Percentiles rank a stretch among this genome's conserved stretches.
phyloP scores from a whole-genome alignment of 148 eudicot genomes.

The Limonium bicolor region DNA sequence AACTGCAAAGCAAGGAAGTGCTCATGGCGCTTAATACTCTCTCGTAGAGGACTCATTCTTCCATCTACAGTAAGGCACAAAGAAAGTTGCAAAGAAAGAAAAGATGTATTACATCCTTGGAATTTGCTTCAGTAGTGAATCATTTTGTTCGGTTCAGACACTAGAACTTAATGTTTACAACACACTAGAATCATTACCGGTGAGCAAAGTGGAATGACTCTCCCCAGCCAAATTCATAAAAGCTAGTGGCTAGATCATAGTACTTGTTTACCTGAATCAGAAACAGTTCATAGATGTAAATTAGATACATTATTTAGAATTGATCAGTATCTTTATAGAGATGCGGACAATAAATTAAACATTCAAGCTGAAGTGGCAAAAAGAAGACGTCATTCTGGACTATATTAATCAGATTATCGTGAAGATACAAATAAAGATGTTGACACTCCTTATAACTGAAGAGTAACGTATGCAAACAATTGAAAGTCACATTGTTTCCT shows the following conservation, averaged over 20 bases:
- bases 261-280: constrained; percentile 77
- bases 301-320: not conserved
- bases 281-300: constrained; percentile 1
- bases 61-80: constrained; percentile 34
- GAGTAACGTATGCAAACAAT: too few relatives aligned
- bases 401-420: too few relatives aligned
- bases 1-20: constrained; percentile 91
- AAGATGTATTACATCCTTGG: not conserved
- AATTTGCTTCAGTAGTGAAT: not conserved
- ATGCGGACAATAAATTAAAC: not conserved
- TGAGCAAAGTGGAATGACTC: constrained; percentile 93
- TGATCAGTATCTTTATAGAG: not conserved
- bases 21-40: constrained; percentile 91
- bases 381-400: not conserved
- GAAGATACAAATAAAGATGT: too few relatives aligned
- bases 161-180: not conserved
- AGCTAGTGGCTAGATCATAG: constrained; percentile 89
- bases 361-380: not conserved
- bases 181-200: constrained; percentile 22
- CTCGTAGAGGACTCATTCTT: constrained; percentile 84
- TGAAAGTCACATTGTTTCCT: too few relatives aligned
- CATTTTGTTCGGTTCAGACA: not conserved
- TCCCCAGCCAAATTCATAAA: constrained; percentile 98
- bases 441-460: too few relatives aligned
- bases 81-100: not conserved